phyloP scores from a whole-genome alignment of 2,329 filamentous ascomycete species.

The Fusarium sp. region DNA sequence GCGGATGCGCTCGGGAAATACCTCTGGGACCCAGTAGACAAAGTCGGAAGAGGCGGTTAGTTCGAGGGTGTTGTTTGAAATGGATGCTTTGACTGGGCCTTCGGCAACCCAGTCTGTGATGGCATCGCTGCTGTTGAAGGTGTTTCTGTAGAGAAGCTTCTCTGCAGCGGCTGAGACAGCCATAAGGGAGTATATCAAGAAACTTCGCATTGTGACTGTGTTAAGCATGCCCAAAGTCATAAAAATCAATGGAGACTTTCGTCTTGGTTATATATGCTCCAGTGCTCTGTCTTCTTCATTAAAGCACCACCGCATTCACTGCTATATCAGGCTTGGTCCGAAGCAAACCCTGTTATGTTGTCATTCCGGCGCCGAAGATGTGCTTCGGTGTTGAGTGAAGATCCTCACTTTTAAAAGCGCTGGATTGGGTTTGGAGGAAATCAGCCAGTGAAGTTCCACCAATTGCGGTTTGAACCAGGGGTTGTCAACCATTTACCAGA shows the following conservation, averaged over 20 bases:
- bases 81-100: slow-evolving; percentile 35
- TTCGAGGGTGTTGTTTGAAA: slow-evolving; percentile 43
- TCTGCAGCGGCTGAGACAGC: slow-evolving; percentile 19
- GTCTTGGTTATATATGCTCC: not conserved
- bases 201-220: slow-evolving; percentile 6
- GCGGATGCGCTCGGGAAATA: slow-evolving; percentile 43
- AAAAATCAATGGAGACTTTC: not conserved
- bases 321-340: not conserved
- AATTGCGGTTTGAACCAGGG: not conserved
- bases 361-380: not conserved
- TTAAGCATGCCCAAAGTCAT: not conserved
- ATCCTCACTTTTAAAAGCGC: not conserved
- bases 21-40: slow-evolving; percentile 43
- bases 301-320: not conserved
- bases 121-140: slow-evolving; percentile 32
- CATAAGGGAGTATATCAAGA: slow-evolving; percentile 16
- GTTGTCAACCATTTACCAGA: too few species aligned
- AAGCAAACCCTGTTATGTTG: not conserved
- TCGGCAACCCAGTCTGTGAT: slow-evolving; percentile 39
- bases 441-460: not conserved
- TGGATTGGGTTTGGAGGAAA: not conserved
- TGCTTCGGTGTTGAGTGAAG: not conserved
- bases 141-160: slow-evolving; percentile 43
- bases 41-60: slow-evolving; percentile 40
- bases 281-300: not conserved